Percentiles rank a stretch among this genome's conserved stretches.
Evolutionary conservation across 768 basidiomycete species (phyloP).

Genomic region (Agrocybe praecox): DNA sequence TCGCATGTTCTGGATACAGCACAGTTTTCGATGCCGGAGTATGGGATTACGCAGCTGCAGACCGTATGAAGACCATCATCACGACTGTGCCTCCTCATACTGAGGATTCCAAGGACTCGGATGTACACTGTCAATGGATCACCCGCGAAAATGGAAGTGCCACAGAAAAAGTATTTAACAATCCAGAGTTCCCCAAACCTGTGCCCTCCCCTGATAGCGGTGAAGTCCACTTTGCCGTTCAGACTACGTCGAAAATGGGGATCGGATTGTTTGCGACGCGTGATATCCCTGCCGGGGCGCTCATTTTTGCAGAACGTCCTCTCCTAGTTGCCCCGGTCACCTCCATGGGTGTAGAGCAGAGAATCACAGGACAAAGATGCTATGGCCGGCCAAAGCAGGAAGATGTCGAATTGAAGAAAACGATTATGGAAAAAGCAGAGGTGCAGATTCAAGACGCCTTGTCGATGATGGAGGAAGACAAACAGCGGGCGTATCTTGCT

Average conservation of each 20-base stretch:
- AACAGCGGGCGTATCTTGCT: constrained; percentile 28
- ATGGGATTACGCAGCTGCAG: too few relatives aligned
- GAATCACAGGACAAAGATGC: too few relatives aligned
- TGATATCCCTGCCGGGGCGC: constrained; percentile 27
- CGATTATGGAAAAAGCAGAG: background rate
- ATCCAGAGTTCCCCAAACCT: background rate
- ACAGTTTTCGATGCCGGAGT: too few relatives aligned
- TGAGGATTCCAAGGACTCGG: background rate
- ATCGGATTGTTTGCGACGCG: constrained; percentile 24
- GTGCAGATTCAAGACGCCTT: background rate
- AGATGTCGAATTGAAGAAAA: background rate
- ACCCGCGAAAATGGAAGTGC: background rate
- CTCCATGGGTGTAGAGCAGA: too few relatives aligned
- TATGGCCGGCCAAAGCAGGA: too few relatives aligned
- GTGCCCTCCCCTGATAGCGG: background rate
- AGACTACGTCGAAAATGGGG: background rate
- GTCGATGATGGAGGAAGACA: background rate
- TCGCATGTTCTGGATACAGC: too few relatives aligned
- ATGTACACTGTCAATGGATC: constrained; percentile 5
- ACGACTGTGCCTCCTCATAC: too few relatives aligned
- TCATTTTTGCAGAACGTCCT: constrained; percentile 40
- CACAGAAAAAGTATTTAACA: background rate
- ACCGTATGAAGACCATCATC: too few relatives aligned
- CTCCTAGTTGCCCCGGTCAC: constrained; percentile 28
- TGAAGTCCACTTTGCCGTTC: background rate